phyloP scores from a whole-genome alignment of 2,329 filamentous ascomycete species.

The Macrophomina phaseolina region DNA sequence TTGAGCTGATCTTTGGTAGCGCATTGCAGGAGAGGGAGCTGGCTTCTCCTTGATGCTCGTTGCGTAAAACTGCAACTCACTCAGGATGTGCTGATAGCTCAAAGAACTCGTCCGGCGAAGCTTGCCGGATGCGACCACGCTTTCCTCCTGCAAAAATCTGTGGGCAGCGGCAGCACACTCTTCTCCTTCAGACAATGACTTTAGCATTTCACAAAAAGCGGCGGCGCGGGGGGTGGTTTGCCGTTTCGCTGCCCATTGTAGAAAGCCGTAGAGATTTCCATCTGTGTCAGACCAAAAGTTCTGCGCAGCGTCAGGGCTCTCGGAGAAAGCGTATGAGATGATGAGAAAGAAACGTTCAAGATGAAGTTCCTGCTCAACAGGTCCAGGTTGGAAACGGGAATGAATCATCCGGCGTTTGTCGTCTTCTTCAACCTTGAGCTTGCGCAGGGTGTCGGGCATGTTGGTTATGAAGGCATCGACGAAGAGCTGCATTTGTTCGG shows the following conservation, averaged over 20 bases:
- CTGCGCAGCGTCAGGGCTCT: conserved; percentile 80
- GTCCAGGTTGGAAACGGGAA: conserved; percentile 51
- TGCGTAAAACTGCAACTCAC: conserved; percentile 84
- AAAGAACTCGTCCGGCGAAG: conserved; percentile 83
- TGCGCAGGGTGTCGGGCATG: conserved; percentile 88
- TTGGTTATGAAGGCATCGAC: conserved; percentile 94
- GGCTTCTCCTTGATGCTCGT: conserved; percentile 75
- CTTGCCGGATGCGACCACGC: conserved; percentile 70
- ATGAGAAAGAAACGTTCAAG: conserved; percentile 91
- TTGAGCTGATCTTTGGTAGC: conserved; percentile 44
- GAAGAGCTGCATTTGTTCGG: conserved; percentile 84
- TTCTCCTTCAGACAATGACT: conserved; percentile 82
- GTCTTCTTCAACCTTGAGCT: conserved; percentile 86
- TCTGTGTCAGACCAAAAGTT: conserved; percentile 93
- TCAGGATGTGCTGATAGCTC: conserved; percentile 92
- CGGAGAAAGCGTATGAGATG: conserved; percentile 89
- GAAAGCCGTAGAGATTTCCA: conserved; percentile 89
- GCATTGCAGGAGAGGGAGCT: conserved; percentile 67
- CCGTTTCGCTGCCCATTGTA: conserved; percentile 95
- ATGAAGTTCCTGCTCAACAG: conserved; percentile 61
- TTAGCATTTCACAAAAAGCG: conserved; percentile 95
- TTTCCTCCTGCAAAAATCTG: conserved; percentile 87
- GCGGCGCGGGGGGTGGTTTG: conserved; percentile 96
- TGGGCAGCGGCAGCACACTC: conserved; percentile 85
- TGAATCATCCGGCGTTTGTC: conserved; percentile 69